Evolutionary conservation across 805 yeast genomes (phyloP).

Genomic region (Blastobotrys terrestris): DNA sequence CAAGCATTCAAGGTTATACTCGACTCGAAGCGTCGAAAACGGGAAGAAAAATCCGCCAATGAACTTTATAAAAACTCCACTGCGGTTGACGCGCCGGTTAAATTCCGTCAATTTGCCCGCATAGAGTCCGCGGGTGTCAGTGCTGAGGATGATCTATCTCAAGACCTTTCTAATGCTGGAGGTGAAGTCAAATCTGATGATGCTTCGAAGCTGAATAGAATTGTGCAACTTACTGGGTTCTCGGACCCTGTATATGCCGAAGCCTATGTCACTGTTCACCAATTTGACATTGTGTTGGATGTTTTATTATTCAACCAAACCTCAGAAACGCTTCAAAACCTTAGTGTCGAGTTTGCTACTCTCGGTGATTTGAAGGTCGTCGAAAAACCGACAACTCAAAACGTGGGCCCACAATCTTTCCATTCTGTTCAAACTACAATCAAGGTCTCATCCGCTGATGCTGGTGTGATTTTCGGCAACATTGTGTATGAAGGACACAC

Average conservation of each 20-base stretch:
- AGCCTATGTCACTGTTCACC: slow-evolving; percentile 93
- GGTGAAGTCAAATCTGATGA: slow-evolving; percentile 42
- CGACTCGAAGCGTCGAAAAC: slow-evolving; percentile 50
- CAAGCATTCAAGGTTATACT: slow-evolving; percentile 75
- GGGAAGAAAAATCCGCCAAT: slow-evolving; percentile 49
- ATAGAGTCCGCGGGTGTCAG: slow-evolving; percentile 29
- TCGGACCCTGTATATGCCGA: slow-evolving; percentile 98
- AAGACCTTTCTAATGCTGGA: slow-evolving; percentile 53
- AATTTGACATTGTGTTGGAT: slow-evolving; percentile 91
- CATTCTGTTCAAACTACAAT: slow-evolving; percentile 82
- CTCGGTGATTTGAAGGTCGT: slow-evolving; percentile 93
- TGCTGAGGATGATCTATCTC: slow-evolving; percentile 37
- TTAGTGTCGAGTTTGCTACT: slow-evolving; percentile 92
- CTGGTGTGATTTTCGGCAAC: slow-evolving; percentile 97
- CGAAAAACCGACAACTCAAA: slow-evolving; percentile 83
- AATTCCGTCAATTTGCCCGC: slow-evolving; percentile 70
- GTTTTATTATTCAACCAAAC: slow-evolving; percentile 94
- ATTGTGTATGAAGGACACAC: slow-evolving; percentile 95
- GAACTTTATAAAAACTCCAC: slow-evolving; percentile 58
- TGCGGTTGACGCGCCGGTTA: slow-evolving; percentile 70
- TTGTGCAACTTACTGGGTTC: slow-evolving; percentile 94
- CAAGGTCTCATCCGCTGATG: slow-evolving; percentile 94
- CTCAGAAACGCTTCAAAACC: slow-evolving; percentile 72
- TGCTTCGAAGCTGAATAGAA: slow-evolving; percentile 76
- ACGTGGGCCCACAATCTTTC: slow-evolving; percentile 97